phyloP scores from a whole-genome alignment of 2,329 filamentous ascomycete species.

The Zasmidium cellare region DNA sequence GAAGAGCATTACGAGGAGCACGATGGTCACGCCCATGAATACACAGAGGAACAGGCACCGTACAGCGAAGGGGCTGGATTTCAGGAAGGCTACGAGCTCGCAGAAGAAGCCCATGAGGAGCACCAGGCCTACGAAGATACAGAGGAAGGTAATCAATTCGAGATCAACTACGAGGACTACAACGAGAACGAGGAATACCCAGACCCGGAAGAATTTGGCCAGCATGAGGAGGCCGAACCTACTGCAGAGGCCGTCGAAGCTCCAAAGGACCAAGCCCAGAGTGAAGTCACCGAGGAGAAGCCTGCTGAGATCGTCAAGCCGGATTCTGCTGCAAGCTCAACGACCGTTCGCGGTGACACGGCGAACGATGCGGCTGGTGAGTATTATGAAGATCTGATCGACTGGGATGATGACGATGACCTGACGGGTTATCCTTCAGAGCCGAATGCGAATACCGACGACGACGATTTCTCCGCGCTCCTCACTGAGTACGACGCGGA shows the following conservation, averaged over 20 bases:
- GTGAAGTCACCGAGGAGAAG: slow-evolving; percentile 4
- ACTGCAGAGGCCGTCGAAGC: neutral
- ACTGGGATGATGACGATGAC: slow-evolving; percentile 24
- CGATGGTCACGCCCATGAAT: slow-evolving; percentile 9
- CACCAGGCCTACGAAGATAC: neutral
- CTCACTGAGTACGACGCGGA: slow-evolving; percentile 10
- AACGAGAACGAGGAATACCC: slow-evolving; percentile 19
- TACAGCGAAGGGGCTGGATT: slow-evolving; percentile 8
- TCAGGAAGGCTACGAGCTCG: too few species aligned
- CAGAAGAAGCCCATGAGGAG: neutral
- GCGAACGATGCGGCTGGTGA: slow-evolving; percentile 29
- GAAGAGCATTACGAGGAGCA: slow-evolving; percentile 16
- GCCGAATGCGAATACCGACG: slow-evolving; percentile 13
- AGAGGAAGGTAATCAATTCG: slow-evolving; percentile 6
- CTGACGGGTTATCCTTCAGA: slow-evolving; percentile 29
- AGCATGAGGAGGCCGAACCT: slow-evolving; percentile 11
- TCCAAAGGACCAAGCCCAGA: neutral
- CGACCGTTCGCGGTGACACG: slow-evolving; percentile 22
- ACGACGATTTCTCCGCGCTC: slow-evolving; percentile 22
- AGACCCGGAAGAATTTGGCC: slow-evolving; percentile 15
- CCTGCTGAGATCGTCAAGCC: slow-evolving; percentile 9
- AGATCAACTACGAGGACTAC: slow-evolving; percentile 9
- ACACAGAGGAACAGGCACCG: slow-evolving; percentile 7
- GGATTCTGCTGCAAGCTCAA: slow-evolving; percentile 27
- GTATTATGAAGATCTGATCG: slow-evolving; percentile 25